Evolutionary conservation across 495 filamentous ascomycete genomes (phyloP).

Genomic region (Penicillium verhagenii): DNA sequence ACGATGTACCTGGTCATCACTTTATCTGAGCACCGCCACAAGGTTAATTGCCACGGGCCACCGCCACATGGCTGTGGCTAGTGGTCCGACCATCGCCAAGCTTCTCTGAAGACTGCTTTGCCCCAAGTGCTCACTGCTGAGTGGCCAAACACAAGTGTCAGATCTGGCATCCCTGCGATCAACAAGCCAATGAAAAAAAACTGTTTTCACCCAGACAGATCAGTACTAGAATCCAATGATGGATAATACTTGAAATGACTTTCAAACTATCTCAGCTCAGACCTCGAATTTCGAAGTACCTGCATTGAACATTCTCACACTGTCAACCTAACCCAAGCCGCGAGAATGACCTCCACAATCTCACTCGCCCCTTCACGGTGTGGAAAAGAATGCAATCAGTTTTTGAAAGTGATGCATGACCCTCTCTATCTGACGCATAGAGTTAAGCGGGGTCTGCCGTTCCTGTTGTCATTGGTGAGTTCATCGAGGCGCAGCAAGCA

Average conservation of each 20-base stretch:
- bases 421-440: conserved; percentile 6
- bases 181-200: not conserved
- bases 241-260: not conserved
- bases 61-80: not conserved
- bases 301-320: not conserved
- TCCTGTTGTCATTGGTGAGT: not conserved
- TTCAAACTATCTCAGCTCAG: not conserved
- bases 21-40: not conserved
- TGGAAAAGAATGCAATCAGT: not conserved
- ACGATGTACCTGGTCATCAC: not conserved
- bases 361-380: not conserved
- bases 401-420: not conserved
- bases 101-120: not conserved
- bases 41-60: not conserved
- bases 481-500: conserved; percentile 7
- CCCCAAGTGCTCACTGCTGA: not conserved
- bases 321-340: not conserved
- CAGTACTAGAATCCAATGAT: too few species aligned
- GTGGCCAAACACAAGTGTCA: not conserved
- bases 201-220: too few species aligned
- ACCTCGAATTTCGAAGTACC: not conserved
- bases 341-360: not conserved
- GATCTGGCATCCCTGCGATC: not conserved
- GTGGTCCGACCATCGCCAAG: not conserved
- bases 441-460: not conserved